Evolutionary conservation across 2,329 filamentous ascomycete species (phyloP), one percentile per base, ranked within the genome.

Genomic region (Geosmithia flava): DNA sequence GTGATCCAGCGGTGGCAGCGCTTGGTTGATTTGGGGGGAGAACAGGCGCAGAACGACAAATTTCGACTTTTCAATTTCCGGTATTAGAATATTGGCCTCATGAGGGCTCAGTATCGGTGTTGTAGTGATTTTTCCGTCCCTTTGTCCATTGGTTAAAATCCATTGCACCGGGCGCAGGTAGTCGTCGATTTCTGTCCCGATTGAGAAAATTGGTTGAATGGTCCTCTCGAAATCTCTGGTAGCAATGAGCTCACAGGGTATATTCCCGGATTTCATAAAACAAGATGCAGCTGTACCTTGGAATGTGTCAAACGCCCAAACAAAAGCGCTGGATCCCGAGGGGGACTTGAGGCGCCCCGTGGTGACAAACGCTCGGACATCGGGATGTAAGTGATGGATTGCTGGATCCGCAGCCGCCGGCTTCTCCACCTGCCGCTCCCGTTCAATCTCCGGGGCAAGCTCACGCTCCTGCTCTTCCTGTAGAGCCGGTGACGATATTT

Each of bases 391-490:
- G 0, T 48, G 16, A 50, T 78, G 69, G 0, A 79, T 15, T 0
- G 0, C 3, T 45, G 80, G 73, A 0, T 6, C 1, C 0, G 53
- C 57, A 0, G 78, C 65, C 1, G 49, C 37, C 3, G 77, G 74
- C 1, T 65, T 64, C 52, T 82, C 63, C 1, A 74, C 52, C 44
- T 83, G 62, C 1, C 71, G 64, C 56, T 85, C 76, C 30, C 71
- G 60, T 53, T 85, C 77, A 3, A 76, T 69, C 51, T 86, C 81
- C 0, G 77, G 77, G 0, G 75, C 68, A 0, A 86, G 63, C 54
- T 85, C 81, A 0, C 81, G 68, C 57, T 86, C 81, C 53, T 85
- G 80, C 51, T 86, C 81, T 55, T 85, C 79, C 7, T 75, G 62
- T 0, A 83, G 44, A 58, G 0, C 61, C 58, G 8, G 16, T 20